Conservation (phyloP, 208 protist genomes). For the Crithidia bombi region DNA sequence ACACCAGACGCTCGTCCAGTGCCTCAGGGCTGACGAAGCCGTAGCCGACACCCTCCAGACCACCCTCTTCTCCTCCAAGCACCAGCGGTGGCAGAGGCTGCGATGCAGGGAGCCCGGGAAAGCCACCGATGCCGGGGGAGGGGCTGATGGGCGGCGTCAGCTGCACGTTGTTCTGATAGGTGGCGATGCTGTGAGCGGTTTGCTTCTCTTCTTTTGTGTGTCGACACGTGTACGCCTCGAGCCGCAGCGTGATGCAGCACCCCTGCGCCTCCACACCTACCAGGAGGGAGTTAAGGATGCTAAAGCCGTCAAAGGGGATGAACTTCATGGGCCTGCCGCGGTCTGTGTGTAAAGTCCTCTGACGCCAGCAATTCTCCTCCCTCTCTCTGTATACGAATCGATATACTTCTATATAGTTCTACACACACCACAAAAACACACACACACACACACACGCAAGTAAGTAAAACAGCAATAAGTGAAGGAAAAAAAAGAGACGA, state of each 20-base stretch:
- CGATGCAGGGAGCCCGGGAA: conserved; percentile 22
- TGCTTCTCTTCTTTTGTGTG: conserved; percentile 70
- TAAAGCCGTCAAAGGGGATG: conserved; percentile 72
- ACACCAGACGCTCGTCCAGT: conserved; percentile 76
- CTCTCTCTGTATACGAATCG: no score
- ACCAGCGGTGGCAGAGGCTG: conserved; percentile 35
- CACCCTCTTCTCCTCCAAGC: conserved; percentile 5
- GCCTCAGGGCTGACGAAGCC: conserved; percentile 30
- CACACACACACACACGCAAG: conserved; percentile 2
- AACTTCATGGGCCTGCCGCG: conserved; percentile 53
- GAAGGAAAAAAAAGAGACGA: conserved; percentile 1
- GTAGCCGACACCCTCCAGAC: background rate
- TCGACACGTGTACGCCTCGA: conserved; percentile 82
- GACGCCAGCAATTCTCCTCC: background rate
- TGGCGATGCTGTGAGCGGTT: conserved; percentile 53
- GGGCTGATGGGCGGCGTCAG: conserved; percentile 60
- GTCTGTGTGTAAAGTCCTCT: background rate
- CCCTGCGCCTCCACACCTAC: conserved; percentile 72
- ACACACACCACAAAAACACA: background rate
- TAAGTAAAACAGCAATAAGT: background rate
- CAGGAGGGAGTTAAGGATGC: conserved; percentile 79
- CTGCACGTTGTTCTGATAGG: conserved; percentile 52
- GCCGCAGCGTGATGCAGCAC: conserved; percentile 61
- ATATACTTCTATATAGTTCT: no score
- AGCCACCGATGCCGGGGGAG: conserved; percentile 8